phyloP scores from a whole-genome alignment of 2,329 filamentous ascomycete species.

The Ceratocystis huliohia region DNA sequence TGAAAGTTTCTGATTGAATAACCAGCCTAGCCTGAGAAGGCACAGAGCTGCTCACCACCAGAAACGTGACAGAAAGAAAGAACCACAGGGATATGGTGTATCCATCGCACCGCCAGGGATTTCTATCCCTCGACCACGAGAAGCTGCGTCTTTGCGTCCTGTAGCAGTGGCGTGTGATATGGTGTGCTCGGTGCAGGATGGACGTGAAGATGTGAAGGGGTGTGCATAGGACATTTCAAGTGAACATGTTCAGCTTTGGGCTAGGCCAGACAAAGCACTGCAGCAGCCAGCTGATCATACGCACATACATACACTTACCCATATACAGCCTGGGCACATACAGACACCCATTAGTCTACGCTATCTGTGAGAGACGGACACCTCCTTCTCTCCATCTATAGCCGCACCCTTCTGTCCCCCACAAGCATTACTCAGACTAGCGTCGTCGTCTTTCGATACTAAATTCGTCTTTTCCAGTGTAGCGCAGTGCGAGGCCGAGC shows the following conservation, averaged over 20 bases:
- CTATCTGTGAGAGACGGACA: too few species aligned
- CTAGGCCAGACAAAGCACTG: background rate
- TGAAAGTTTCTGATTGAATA: constrained; percentile 1
- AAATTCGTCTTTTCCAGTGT: too few species aligned
- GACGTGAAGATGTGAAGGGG: background rate
- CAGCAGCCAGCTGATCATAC: background rate
- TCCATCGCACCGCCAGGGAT: background rate
- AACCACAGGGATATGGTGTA: background rate
- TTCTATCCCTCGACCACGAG: background rate
- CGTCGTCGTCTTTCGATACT: too few species aligned
- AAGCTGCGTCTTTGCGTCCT: background rate
- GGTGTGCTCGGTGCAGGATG: background rate
- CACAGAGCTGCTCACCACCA: background rate
- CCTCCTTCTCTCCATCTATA: too few species aligned
- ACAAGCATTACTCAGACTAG: too few species aligned
- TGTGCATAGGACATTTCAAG: background rate
- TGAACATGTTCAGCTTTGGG: constrained; percentile 1
- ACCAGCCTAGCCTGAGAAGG: background rate
- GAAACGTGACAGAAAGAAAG: constrained; percentile 2
- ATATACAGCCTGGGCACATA: background rate
- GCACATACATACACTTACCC: background rate
- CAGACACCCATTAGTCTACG: background rate
- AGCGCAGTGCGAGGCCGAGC: too few species aligned
- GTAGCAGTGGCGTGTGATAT: too few species aligned
- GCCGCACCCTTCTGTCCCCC: too few species aligned